These are phyloP conservation scores for Triticum timopheevii DNA, from an alignment of 176 grass and related monocot species.

Conservation along the genomic window DNA sequence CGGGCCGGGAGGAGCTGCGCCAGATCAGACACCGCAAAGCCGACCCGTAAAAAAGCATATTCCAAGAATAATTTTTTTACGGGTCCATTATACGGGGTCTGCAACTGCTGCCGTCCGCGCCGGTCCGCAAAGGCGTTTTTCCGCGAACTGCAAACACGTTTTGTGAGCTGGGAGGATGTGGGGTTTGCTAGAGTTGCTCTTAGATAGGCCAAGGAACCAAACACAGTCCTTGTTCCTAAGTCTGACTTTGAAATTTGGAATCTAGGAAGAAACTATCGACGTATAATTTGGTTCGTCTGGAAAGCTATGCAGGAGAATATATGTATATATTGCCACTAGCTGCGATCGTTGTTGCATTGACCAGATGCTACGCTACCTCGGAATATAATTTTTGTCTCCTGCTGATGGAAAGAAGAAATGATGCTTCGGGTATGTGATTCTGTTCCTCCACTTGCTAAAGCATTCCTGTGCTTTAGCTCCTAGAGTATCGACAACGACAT, in stretches of 20 bases:
- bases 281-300: background rate
- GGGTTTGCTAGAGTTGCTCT: too few species aligned
- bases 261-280: background rate
- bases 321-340: background rate
- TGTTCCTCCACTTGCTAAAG: slow-evolving; percentile 12
- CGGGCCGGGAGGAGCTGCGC: too few species aligned
- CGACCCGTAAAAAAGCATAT: too few species aligned
- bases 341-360: background rate
- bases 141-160: too few species aligned
- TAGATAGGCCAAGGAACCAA: background rate
- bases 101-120: too few species aligned
- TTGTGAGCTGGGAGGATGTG: too few species aligned
- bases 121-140: too few species aligned
- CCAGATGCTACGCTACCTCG: slow-evolving; percentile 6
- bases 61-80: too few species aligned
- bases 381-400: background rate
- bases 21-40: too few species aligned
- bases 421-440: background rate
- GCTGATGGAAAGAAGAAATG: background rate
- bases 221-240: background rate
- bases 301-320: background rate
- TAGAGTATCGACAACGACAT: background rate
- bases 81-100: too few species aligned
- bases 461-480: background rate
- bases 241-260: background rate